Conservation (phyloP, 1,139 yeast species). For the Meyerozyma carpophila region DNA sequence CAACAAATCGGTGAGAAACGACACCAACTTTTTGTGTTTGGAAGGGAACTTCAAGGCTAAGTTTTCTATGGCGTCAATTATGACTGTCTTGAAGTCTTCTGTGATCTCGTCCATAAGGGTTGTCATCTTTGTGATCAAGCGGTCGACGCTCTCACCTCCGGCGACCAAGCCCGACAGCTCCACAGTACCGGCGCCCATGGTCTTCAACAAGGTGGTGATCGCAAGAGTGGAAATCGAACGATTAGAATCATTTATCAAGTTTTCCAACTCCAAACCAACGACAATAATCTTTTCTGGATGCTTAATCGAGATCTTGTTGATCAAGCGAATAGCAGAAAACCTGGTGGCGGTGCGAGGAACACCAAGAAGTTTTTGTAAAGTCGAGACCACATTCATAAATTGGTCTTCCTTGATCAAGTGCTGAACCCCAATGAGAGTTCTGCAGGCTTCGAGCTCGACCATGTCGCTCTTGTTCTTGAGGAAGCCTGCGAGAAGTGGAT, state of each 20-base stretch:
- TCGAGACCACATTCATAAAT: conserved; percentile 56
- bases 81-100: conserved; percentile 92
- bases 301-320: conserved; percentile 77
- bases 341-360: conserved; percentile 89
- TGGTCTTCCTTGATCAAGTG: conserved; percentile 58
- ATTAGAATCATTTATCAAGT: conserved; percentile 79
- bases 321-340: conserved; percentile 87
- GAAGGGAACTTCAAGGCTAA: conserved; percentile 90
- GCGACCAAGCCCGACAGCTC: conserved; percentile 18
- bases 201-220: conserved; percentile 88
- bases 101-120: conserved; percentile 90
- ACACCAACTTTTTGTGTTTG: conserved; percentile 77
- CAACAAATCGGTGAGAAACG: conserved; percentile 77
- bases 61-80: conserved; percentile 90
- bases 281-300: conserved; percentile 75
- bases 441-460: conserved; percentile 93
- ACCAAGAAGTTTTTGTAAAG: conserved; percentile 71
- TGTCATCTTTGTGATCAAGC: conserved; percentile 81
- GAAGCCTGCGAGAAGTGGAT: conserved; percentile 65
- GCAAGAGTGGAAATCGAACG: conserved; percentile 98
- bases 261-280: conserved; percentile 74
- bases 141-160: conserved; percentile 70
- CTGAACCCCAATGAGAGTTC: conserved; percentile 63
- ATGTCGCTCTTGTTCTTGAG: conserved; percentile 80
- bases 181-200: conserved; percentile 71